phyloP scores from a whole-genome alignment of 805 yeast species.

The Ogataea methanolica region DNA sequence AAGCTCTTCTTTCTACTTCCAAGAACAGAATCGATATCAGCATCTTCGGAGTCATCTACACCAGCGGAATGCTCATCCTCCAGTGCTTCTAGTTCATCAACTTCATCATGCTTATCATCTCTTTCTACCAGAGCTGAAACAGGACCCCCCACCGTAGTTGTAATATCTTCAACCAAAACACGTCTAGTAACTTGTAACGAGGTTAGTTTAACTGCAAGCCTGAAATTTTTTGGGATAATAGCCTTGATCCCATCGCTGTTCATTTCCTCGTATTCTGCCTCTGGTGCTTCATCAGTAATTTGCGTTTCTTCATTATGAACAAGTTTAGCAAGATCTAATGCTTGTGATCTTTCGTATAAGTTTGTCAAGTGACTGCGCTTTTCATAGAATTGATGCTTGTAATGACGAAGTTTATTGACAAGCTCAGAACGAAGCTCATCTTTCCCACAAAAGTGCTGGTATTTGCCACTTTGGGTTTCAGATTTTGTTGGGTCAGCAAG shows the following conservation, averaged over 20 bases:
- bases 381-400: constrained; percentile 15
- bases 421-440: not conserved
- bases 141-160: constrained; percentile 18
- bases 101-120: constrained; percentile 22
- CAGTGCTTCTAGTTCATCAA: not conserved
- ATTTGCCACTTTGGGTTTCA: not conserved
- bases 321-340: constrained; percentile 51
- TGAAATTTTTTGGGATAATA: constrained; percentile 9
- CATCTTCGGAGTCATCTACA: not conserved
- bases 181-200: constrained; percentile 38
- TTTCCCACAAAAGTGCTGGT: constrained; percentile 7
- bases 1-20: not conserved
- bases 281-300: constrained; percentile 9
- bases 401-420: constrained; percentile 5
- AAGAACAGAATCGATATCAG: not conserved
- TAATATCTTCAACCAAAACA: constrained; percentile 27
- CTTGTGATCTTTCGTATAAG: constrained; percentile 55
- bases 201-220: constrained; percentile 33
- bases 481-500: constrained; percentile 10
- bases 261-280: constrained; percentile 6
- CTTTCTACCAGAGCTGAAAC: not conserved
- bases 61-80: not conserved
- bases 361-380: constrained; percentile 34
- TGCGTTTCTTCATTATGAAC: constrained; percentile 49
- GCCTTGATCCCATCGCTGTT: not conserved